These are phyloP conservation scores for Peronospora tabacina DNA, from an alignment of 352 stramenopile species.

Conservation along the genomic window DNA sequence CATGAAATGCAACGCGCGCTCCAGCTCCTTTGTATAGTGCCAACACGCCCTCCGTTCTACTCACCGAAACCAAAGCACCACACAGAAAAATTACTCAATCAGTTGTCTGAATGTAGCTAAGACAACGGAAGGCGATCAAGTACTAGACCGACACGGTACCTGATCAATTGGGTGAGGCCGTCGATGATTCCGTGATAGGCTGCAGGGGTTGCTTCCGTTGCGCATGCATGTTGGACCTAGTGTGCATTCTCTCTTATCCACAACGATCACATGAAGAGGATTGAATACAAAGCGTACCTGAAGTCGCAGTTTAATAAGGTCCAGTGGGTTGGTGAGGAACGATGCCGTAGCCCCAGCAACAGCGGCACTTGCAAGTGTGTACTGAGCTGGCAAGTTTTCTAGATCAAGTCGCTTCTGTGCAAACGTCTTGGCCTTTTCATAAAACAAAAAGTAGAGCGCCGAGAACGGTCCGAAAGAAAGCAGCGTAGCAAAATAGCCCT, in stretches of 20 bases:
- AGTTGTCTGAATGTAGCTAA: neutral
- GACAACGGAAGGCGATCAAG: neutral
- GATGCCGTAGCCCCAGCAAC: constrained; percentile 87
- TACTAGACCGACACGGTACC: constrained; percentile 20
- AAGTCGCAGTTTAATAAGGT: constrained; percentile 94
- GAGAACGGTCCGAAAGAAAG: constrained; percentile 96
- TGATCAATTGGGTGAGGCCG: constrained; percentile 75
- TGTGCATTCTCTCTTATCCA: neutral
- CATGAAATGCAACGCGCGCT: constrained; percentile 92
- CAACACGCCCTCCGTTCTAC: constrained; percentile 76
- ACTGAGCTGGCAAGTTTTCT: constrained; percentile 46
- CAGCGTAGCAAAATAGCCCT: constrained; percentile 92
- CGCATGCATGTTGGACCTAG: constrained; percentile 46
- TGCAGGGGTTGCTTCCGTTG: constrained; percentile 19
- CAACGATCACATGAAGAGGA: neutral
- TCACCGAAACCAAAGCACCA: constrained; percentile 5
- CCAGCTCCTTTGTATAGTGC: constrained; percentile 93
- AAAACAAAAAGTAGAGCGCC: constrained; percentile 97
- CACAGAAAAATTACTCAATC: constrained; percentile 6
- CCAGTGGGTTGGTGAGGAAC: constrained; percentile 94
- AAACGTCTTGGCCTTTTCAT: constrained; percentile 84
- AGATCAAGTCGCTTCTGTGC: constrained; percentile 34
- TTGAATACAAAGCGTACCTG: constrained; percentile 60
- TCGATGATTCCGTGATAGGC: constrained; percentile 78
- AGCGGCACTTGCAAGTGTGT: constrained; percentile 63